Conservation (phyloP, 164 flowering plant species). For the Liriodendron chinense region DNA sequence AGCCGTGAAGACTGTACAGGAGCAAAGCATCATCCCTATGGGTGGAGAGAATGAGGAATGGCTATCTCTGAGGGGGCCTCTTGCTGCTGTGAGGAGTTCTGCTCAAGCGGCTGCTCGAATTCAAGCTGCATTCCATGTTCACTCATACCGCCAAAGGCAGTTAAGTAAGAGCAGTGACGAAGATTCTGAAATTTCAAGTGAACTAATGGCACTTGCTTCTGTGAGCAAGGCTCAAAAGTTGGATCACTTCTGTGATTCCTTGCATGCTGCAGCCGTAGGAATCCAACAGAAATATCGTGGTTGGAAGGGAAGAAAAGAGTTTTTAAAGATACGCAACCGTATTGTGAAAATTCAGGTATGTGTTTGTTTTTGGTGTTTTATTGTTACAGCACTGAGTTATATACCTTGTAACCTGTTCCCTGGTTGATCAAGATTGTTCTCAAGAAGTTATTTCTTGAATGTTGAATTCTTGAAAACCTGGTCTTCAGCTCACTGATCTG, state of each 20-base stretch:
- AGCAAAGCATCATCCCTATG: slow-evolving; percentile 20
- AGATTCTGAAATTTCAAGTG: slow-evolving; percentile 30
- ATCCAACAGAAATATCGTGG: slow-evolving; percentile 74
- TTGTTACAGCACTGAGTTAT: background rate
- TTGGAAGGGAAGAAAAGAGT: slow-evolving; percentile 66
- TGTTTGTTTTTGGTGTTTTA: background rate
- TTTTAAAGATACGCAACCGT: slow-evolving; percentile 49
- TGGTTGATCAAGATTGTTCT: background rate
- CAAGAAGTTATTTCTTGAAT: background rate
- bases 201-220: slow-evolving; percentile 39
- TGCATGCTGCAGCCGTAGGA: slow-evolving; percentile 56
- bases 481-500: no score
- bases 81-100: slow-evolving; percentile 62
- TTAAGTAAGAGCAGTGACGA: slow-evolving; percentile 22
- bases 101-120: slow-evolving; percentile 68
- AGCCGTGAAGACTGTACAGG: slow-evolving; percentile 28
- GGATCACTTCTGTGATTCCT: slow-evolving; percentile 42
- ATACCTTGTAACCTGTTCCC: background rate
- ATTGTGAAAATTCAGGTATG: slow-evolving; percentile 73
- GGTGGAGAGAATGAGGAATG: slow-evolving; percentile 25
- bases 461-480: no score
- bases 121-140: slow-evolving; percentile 50
- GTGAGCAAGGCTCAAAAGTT: slow-evolving; percentile 32
- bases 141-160: slow-evolving; percentile 50
- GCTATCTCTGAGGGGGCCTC: slow-evolving; percentile 40